Conservation (phyloP, 2,329 filamentous ascomycete genomes). For the Coniochaeta sp. region DNA sequence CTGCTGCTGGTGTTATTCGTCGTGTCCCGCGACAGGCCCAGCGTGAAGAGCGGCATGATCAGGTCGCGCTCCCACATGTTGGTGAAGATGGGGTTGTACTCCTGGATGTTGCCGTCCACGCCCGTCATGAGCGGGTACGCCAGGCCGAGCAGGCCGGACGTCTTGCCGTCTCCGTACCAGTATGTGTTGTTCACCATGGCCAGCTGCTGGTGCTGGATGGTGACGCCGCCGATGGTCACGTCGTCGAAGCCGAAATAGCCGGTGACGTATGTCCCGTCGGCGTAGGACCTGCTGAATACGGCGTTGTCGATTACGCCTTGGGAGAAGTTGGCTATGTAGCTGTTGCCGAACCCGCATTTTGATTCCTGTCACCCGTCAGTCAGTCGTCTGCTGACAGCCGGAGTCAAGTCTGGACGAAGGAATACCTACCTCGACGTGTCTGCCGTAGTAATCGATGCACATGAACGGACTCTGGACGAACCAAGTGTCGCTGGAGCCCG, state of each 20-base stretch:
- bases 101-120: conserved; percentile 18
- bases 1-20: no score
- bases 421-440: conserved; percentile 6
- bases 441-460: conserved; percentile 12
- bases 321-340: conserved; percentile 23
- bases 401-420: no score
- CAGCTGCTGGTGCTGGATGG: conserved; percentile 35
- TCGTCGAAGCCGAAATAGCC: conserved; percentile 30
- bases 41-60: conserved; percentile 36
- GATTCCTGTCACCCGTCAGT: neutral
- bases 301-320: conserved; percentile 24
- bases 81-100: conserved; percentile 43
- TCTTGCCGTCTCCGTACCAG: conserved; percentile 34
- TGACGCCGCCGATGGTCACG: conserved; percentile 36
- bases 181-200: conserved; percentile 33
- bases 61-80: conserved; percentile 36
- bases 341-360: conserved; percentile 16
- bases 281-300: conserved; percentile 35
- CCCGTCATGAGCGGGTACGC: conserved; percentile 40
- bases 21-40: conserved; percentile 33
- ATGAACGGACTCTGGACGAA: conserved; percentile 13
- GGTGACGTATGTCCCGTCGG: conserved; percentile 31
- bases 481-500: conserved; percentile 20
- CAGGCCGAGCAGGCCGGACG: conserved; percentile 42
- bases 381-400: neutral